phyloP scores from a whole-genome alignment of 2,329 filamentous ascomycete species.

The Eutypa lata region DNA sequence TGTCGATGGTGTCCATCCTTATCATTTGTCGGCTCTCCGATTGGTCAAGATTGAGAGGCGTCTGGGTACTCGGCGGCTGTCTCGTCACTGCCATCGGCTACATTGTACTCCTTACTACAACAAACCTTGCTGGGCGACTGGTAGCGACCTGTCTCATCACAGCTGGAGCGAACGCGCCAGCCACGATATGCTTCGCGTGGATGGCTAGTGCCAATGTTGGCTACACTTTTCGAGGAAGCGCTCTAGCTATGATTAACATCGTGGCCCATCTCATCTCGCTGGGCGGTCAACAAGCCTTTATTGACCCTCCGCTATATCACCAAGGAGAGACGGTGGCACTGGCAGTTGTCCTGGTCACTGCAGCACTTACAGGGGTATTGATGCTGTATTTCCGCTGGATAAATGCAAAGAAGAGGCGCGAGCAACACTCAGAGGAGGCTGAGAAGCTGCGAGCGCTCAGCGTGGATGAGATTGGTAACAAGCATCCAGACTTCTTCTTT shows the following conservation, averaged over 20 bases:
- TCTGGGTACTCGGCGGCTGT: slow-evolving; percentile 8
- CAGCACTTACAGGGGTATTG: neutral
- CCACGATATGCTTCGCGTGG: slow-evolving; percentile 20
- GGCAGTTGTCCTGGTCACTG: slow-evolving; percentile 3
- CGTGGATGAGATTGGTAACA: slow-evolving; percentile 8
- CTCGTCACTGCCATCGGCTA: slow-evolving; percentile 15
- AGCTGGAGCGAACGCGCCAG: slow-evolving; percentile 16
- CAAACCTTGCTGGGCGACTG: slow-evolving; percentile 14
- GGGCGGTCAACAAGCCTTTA: slow-evolving; percentile 3
- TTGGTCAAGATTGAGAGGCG: slow-evolving; percentile 14
- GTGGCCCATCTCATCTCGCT: slow-evolving; percentile 11
- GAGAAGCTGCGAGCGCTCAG: neutral
- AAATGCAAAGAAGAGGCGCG: slow-evolving; percentile 4
- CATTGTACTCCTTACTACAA: slow-evolving; percentile 16
- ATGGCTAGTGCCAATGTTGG: slow-evolving; percentile 20
- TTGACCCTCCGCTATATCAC: slow-evolving; percentile 5
- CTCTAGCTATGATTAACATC: slow-evolving; percentile 4
- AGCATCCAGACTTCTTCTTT: slow-evolving; percentile 8
- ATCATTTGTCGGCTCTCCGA: slow-evolving; percentile 18
- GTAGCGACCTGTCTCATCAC: slow-evolving; percentile 19
- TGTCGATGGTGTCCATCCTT: slow-evolving; percentile 19
- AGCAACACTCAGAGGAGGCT: slow-evolving; percentile 1
- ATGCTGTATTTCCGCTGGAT: neutral
- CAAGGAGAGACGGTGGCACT: neutral
- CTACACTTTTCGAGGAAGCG: slow-evolving; percentile 14